phyloP scores from a whole-genome alignment of 2,329 filamentous ascomycete genomes.

The Lasiodiplodia gonubiensis region DNA sequence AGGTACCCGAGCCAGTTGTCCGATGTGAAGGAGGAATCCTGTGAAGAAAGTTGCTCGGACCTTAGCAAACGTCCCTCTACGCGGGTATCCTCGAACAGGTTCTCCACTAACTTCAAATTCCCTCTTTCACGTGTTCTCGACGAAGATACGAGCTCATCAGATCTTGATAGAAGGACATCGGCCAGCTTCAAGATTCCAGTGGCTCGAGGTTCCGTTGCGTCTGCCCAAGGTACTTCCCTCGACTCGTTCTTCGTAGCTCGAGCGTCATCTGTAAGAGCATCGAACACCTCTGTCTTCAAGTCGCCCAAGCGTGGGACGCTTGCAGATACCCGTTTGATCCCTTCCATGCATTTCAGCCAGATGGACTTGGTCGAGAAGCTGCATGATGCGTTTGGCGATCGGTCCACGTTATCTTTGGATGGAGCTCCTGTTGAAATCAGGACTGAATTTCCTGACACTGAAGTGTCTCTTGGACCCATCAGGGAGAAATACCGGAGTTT shows the following conservation, averaged over 20 bases:
- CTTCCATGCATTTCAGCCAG: conserved; percentile 56
- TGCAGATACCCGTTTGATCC: conserved; percentile 47
- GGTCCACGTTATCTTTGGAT: conserved; percentile 30
- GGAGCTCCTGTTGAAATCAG: conserved; percentile 32
- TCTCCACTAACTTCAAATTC: conserved; percentile 36
- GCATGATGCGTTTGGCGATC: conserved; percentile 49
- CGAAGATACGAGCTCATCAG: conserved; percentile 12
- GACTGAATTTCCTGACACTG: neutral
- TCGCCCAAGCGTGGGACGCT: conserved; percentile 11
- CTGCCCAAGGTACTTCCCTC: conserved; percentile 10
- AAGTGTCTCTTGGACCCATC: conserved; percentile 41
- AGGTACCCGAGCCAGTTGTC: conserved; percentile 49
- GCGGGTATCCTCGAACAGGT: conserved; percentile 46
- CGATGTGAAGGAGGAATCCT: conserved; percentile 56
- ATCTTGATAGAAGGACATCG: conserved; percentile 4
- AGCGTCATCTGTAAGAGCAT: conserved; percentile 13
- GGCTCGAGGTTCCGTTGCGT: neutral
- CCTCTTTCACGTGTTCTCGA: conserved; percentile 27
- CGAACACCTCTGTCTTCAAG: conserved; percentile 14
- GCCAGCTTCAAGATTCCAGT: conserved; percentile 35
- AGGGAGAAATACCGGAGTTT: conserved; percentile 54
- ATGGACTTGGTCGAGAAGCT: conserved; percentile 54
- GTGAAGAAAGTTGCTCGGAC: conserved; percentile 44
- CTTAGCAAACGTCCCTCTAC: conserved; percentile 27
- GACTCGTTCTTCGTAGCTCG: conserved; percentile 15